Evolutionary conservation across 2,329 filamentous ascomycete species (phyloP).

Genomic region (Verticillium nonalfalfae): DNA sequence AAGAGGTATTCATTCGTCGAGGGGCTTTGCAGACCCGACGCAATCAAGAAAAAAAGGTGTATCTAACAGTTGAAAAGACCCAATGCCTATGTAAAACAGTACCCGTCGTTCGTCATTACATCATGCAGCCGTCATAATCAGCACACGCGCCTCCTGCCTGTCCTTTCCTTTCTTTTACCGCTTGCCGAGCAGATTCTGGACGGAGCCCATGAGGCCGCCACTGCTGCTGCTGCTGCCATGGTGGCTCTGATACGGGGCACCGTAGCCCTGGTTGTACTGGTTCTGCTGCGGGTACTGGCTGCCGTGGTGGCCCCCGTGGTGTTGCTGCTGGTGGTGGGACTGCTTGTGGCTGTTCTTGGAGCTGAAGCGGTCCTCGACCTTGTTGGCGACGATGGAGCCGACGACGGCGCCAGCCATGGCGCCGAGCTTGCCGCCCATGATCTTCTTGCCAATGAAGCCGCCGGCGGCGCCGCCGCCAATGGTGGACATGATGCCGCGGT

Average conservation of each 20-base stretch:
- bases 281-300: background rate
- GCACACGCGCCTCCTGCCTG: background rate
- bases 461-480: slow-evolving; percentile 46
- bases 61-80: background rate
- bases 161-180: background rate
- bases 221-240: slow-evolving; percentile 9
- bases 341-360: slow-evolving; percentile 10
- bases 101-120: background rate
- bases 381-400: slow-evolving; percentile 49
- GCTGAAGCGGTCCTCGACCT: slow-evolving; percentile 37
- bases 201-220: slow-evolving; percentile 15
- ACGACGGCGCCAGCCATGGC: slow-evolving; percentile 45
- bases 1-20: background rate
- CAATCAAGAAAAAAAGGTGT: background rate
- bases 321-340: slow-evolving; percentile 15
- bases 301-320: background rate
- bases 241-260: slow-evolving; percentile 4
- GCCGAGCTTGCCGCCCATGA: slow-evolving; percentile 46
- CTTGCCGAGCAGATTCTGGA: slow-evolving; percentile 1
- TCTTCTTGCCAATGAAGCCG: slow-evolving; percentile 46
- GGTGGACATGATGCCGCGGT: slow-evolving; percentile 49
- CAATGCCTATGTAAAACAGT: background rate
- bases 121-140: background rate
- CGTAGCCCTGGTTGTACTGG: slow-evolving; percentile 7
- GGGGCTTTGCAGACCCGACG: background rate